Percentiles rank a stretch among this genome's conserved stretches.
These are phyloP conservation scores for Pseudovirgaria hyperparasitica DNA, from an alignment of 2,329 filamentous ascomycete genomes.

Conservation along the genomic window DNA sequence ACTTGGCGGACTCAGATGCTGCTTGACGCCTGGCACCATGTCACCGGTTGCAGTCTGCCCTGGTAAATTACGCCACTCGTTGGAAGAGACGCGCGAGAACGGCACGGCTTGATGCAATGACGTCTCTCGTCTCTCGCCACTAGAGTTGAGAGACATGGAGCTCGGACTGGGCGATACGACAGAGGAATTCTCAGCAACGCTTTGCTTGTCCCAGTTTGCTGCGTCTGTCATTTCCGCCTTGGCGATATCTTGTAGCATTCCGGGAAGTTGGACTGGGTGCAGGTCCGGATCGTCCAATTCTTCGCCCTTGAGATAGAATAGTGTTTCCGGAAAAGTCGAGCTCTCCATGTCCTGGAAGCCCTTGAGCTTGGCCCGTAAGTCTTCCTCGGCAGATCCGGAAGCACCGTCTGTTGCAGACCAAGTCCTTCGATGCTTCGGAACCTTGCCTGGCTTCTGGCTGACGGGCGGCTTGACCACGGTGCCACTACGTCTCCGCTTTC, in stretches of 20 bases:
- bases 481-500: slow-evolving; percentile 48
- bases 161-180: slow-evolving; percentile 39
- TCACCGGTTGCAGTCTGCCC: slow-evolving; percentile 41
- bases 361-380: slow-evolving; percentile 65
- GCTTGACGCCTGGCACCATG: slow-evolving; percentile 28
- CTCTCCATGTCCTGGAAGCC: slow-evolving; percentile 80
- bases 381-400: slow-evolving; percentile 44
- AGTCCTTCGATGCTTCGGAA: slow-evolving; percentile 79
- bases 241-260: slow-evolving; percentile 50
- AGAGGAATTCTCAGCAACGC: slow-evolving; percentile 43
- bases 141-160: slow-evolving; percentile 30
- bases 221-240: slow-evolving; percentile 33
- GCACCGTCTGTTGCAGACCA: slow-evolving; percentile 53
- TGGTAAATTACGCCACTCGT: slow-evolving; percentile 47
- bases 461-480: slow-evolving; percentile 33
- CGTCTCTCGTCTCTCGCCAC: slow-evolving; percentile 25
- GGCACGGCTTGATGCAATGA: slow-evolving; percentile 32
- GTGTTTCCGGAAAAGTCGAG: slow-evolving; percentile 65
- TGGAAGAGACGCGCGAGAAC: slow-evolving; percentile 33
- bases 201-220: slow-evolving; percentile 35
- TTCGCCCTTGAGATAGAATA: slow-evolving; percentile 64
- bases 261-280: slow-evolving; percentile 60
- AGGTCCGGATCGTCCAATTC: slow-evolving; percentile 69
- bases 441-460: slow-evolving; percentile 59
- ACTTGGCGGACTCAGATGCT: slow-evolving; percentile 29